phyloP scores from a whole-genome alignment of 139 green algal species.

The Astrephomene gubernaculifera region DNA sequence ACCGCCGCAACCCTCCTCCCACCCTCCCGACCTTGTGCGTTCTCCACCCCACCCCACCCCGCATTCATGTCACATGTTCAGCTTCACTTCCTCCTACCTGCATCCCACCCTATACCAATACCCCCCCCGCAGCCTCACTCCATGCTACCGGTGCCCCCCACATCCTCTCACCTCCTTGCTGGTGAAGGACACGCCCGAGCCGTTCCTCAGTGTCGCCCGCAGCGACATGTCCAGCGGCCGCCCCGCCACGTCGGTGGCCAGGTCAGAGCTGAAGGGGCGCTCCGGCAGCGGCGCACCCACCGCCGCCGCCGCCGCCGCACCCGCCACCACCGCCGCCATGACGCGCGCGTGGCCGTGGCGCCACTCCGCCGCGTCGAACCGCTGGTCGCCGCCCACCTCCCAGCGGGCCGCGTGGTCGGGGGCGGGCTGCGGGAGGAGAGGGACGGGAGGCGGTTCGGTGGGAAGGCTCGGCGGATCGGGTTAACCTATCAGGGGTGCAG shows the following conservation, averaged over 20 bases:
- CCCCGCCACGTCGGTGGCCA: not conserved
- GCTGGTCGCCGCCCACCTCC: not conserved
- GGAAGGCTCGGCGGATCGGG: too few relatives aligned
- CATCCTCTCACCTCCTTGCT: constrained; percentile 19
- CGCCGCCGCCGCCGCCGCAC: not conserved
- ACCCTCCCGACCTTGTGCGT: not conserved
- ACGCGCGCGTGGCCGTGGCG: not conserved
- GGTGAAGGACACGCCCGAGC: not conserved
- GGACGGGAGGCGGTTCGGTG: too few relatives aligned
- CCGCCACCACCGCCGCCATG: not conserved
- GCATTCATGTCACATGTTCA: too few relatives aligned
- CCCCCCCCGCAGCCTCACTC: too few relatives aligned
- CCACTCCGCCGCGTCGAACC: constrained; percentile 11
- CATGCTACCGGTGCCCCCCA: not conserved
- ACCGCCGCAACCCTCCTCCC: not conserved
- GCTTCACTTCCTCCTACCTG: too few relatives aligned
- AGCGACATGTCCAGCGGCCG: constrained; percentile 24
- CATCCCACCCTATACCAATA: too few relatives aligned
- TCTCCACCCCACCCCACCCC: too few relatives aligned
- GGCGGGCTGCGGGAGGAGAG: not conserved
- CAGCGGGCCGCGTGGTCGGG: not conserved
- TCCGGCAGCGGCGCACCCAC: not conserved
- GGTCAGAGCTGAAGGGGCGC: constrained; percentile 12
- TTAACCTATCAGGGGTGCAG: too few relatives aligned
- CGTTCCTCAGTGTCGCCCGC: not conserved